phyloP scores from a whole-genome alignment of 106 monocot genomes.

The Dendrobium officinale region DNA sequence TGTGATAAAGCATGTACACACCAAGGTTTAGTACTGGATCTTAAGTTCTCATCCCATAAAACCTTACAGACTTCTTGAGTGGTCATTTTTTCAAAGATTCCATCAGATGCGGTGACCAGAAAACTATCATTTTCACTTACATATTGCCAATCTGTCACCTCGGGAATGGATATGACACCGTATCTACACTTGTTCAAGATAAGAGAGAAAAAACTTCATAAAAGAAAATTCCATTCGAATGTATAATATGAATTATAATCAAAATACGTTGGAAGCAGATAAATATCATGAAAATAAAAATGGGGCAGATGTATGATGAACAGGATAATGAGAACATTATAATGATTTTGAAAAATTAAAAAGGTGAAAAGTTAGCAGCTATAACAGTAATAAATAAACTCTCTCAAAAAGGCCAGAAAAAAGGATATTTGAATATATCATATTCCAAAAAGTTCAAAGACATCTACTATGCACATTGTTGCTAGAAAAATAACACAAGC shows the following conservation, averaged over 20 bases:
- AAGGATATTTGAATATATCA: background rate
- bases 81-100: conserved; percentile 80
- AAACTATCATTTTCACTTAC: conserved; percentile 57
- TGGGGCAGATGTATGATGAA: background rate
- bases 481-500: background rate
- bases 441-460: background rate
- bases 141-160: conserved; percentile 66
- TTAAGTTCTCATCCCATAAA: conserved; percentile 41
- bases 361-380: background rate
- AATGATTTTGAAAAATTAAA: background rate
- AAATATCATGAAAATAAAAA: conserved; percentile 1
- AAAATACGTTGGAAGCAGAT: background rate
- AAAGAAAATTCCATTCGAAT: background rate
- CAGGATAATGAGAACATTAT: background rate
- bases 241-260: background rate
- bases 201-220: conserved; percentile 4
- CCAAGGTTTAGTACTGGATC: conserved; percentile 11
- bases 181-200: conserved; percentile 41
- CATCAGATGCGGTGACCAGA: conserved; percentile 79
- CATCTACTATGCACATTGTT: background rate
- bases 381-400: background rate
- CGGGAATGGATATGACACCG: conserved; percentile 87
- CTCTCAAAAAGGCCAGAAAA: background rate
- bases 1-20: conserved; percentile 7
- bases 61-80: conserved; percentile 80